Evolutionary conservation across 768 basidiomycete species (phyloP), one percentile per base, ranked within the genome.

Genomic region (Gloeophyllum trabeum): DNA sequence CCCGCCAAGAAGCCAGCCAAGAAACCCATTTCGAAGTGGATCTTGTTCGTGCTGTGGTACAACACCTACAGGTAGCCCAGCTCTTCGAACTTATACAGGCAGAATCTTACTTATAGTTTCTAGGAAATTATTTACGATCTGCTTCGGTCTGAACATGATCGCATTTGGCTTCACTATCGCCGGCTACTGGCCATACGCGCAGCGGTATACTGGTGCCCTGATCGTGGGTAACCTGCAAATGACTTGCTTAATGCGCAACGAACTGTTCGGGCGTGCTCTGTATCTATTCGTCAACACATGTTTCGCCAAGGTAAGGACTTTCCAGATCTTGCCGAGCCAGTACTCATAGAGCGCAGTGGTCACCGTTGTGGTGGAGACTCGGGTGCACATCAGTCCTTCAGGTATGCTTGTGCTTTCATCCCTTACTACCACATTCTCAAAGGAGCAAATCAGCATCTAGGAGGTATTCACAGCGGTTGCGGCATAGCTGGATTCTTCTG

Each of bases 391-490:
- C 81, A 21, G 73, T 78, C 6, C 68, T 84, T 30, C 80, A 81
- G 67, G 78, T 75, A 48, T 26, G 56, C 43, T 4, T 6, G 6
- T 24, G 40, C 19, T 20, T 14, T 5, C 6, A 21, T 25, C 30
- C 4, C 23, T 39, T 39, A 21, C 45, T 28, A 38, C 26, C 30
- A 24, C 18, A 28, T 35, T 51, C 25, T 55, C 23, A n/a, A 40
- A 40, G 24, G 39, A 42, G 24, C 10, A 26, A 42, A 48, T 24
- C 56, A 79, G 71, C 85, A 88, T 59, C 72, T 88, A 23, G 85
- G 84, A 12, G 84, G 84, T 14, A 82, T 86, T 49, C 84, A 88
- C 52, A 77, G 75, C 39, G 82, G 81, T 18, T 87, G 83, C 51
- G 81, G 81, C 1, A 52, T 76, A 23, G 81, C 82, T 16, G 81